These are phyloP conservation scores for Senna tora DNA, from an alignment of 306 rosid genomes.

Conservation along the genomic window DNA sequence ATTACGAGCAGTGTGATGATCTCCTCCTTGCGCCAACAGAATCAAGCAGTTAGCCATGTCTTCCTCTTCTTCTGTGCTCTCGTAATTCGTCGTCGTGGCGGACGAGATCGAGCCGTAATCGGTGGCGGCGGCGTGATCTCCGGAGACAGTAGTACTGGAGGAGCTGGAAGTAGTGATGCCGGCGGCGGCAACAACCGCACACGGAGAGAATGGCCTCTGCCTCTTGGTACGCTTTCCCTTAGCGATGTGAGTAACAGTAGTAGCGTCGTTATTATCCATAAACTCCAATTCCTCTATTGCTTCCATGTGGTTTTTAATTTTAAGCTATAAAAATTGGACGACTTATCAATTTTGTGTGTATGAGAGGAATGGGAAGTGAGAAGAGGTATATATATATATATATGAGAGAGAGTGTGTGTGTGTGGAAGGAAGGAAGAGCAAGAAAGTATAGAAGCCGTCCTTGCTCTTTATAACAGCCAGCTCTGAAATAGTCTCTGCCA, in stretches of 20 bases:
- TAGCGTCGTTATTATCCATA: slow-evolving; percentile 27
- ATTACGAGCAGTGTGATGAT: no score
- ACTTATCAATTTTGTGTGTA: no score
- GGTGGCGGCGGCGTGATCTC: not conserved
- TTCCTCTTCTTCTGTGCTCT: slow-evolving; percentile 73
- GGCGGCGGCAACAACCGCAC: not conserved
- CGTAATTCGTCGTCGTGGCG: slow-evolving; percentile 42
- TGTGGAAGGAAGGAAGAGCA: no score
- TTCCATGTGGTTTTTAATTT: no score
- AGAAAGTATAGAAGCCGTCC: slow-evolving; percentile 13
- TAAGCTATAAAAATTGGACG: no score
- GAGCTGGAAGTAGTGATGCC: slow-evolving; percentile 53
- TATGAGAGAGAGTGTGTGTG: not conserved
- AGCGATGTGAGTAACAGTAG: slow-evolving; percentile 24
- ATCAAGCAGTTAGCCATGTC: slow-evolving; percentile 97
- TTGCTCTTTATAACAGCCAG: slow-evolving; percentile 10
- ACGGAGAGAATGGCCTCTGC: slow-evolving; percentile 49
- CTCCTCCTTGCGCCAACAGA: slow-evolving; percentile 66
- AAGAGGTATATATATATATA: not conserved
- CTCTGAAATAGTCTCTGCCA: slow-evolving; percentile 38
- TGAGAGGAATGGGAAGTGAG: slow-evolving; percentile 27
- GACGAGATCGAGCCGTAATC: slow-evolving; percentile 58
- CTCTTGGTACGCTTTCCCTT: slow-evolving; percentile 77
- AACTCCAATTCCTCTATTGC: slow-evolving; percentile 46
- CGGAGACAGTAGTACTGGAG: slow-evolving; percentile 49